Base-by-base conservation (phyloP, 2,329 filamentous ascomycete species). In the Zymoseptoria pseudotritici region DNA sequence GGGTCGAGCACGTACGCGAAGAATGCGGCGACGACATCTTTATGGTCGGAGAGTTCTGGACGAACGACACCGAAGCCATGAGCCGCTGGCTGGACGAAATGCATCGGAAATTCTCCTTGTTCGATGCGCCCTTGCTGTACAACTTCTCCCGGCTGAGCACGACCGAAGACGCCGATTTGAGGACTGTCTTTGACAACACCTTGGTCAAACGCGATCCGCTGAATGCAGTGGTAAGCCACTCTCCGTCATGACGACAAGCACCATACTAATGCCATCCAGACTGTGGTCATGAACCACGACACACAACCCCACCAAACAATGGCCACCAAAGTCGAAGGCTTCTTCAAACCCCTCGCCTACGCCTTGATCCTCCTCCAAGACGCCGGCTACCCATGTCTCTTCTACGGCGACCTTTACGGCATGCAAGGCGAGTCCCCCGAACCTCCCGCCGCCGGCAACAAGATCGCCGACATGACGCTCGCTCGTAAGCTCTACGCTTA, bases 311-410 rank as follows among this genome's bases (percentile, higher is more conserved):
- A 83, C 26, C 85, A 87, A 71, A 82, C 83, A 1, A 77, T 87
- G 54, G 84, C 83, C 66, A 83, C 84, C 0, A 81, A 81, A 1
- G 82, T 90, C 22, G 81, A 84, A 62, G 79, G 79, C 36, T 87
- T 83, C 76, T 90, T 90, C 78, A 89, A 89, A 71, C 83, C 86
- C 0, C 78, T 90, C 17, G 87, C 87, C 2, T 89, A 90, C 71
- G 76, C 86, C 0, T 77, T 90, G 21, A 89, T 90, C 59, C 81
- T 90, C 2, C 82, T 90, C 24, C 82, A 85, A 21, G 74, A 79
- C 54, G 75, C 82, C 26, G 86, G 85, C 19, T 81, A 85, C 49
- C 86, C 86, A 0, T 88, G 84, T 65, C 74, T 88, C 50, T 89
- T 89, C 71, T 89, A 85, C 66, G 85, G 86, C 29, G 86, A 89